Conservation (phyloP, 495 filamentous ascomycete genomes). For the Hyaloscypha variabilis region DNA sequence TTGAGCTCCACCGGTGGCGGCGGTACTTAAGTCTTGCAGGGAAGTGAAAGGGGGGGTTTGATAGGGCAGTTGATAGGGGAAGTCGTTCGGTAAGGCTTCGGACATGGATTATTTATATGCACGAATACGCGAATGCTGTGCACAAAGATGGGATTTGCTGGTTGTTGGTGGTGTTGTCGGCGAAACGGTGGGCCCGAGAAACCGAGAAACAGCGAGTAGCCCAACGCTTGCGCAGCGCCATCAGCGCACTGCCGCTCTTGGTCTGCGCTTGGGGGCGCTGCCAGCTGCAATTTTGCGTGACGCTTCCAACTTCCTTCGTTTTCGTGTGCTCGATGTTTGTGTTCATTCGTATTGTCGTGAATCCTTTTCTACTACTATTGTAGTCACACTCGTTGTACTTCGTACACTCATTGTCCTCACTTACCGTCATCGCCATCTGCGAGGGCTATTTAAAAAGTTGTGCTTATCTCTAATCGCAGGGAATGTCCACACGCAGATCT, state of each 20-base stretch:
- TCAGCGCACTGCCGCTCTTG: not conserved
- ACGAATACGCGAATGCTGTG: not conserved
- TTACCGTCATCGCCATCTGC: slow-evolving; percentile 9
- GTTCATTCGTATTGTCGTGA: not conserved
- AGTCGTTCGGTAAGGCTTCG: too few species aligned
- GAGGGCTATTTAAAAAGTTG: slow-evolving; percentile 8
- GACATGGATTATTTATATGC: not conserved
- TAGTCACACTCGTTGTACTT: not conserved
- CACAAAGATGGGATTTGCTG: not conserved
- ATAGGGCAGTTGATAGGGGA: not conserved
- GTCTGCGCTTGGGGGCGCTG: not conserved
- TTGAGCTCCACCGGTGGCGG: not conserved
- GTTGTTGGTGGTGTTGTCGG: not conserved
- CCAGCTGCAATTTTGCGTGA: not conserved
- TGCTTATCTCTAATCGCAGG: slow-evolving; percentile 23
- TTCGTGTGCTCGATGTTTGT: not conserved
- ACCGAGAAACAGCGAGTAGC: not conserved
- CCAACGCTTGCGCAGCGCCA: not conserved
- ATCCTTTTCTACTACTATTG: too few species aligned
- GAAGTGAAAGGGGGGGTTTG: not conserved
- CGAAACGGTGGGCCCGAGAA: not conserved
- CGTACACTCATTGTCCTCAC: not conserved
- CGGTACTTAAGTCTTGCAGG: not conserved
- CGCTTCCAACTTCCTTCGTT: not conserved
- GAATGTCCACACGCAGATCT: not conserved